Conservation (phyloP, 2,329 filamentous ascomycete genomes). For the Aspergillus candidus region DNA sequence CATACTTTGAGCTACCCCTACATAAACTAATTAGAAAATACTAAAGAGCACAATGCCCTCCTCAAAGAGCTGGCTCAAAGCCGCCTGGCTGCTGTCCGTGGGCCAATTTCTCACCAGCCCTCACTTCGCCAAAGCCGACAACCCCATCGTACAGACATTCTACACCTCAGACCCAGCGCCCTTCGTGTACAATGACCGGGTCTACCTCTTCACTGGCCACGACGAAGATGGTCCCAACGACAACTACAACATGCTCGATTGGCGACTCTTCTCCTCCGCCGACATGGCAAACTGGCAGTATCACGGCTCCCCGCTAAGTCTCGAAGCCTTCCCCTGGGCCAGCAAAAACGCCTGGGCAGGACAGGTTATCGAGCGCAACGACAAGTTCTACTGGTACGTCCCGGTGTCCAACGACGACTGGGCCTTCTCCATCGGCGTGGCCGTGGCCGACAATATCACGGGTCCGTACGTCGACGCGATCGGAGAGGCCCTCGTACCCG, state of each 20-base stretch:
- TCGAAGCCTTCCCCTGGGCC: conserved; percentile 30
- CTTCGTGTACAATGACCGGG: conserved; percentile 20
- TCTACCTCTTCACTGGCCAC: conserved; percentile 30
- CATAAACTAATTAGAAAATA: too few relatives aligned
- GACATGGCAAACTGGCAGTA: conserved; percentile 33
- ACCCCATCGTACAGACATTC: conserved; percentile 19
- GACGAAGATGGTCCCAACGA: conserved; percentile 11
- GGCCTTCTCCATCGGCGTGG: conserved; percentile 1
- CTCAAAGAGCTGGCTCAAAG: too few relatives aligned
- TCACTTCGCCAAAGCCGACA: conserved; percentile 1
- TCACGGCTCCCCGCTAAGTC: conserved; percentile 11
- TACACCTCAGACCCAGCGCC: conserved; percentile 27
- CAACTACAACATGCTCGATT: conserved; percentile 6
- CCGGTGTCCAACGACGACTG: background rate
- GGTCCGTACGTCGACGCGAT: conserved; percentile 1
- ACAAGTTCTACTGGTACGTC: conserved; percentile 29
- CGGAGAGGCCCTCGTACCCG: conserved; percentile 24
- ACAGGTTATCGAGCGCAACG: conserved; percentile 27
- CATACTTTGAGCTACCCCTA: too few relatives aligned
- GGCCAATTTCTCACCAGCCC: too few relatives aligned
- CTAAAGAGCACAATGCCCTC: too few relatives aligned
- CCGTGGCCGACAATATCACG: background rate
- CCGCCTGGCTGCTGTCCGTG: too few relatives aligned
- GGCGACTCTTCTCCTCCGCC: conserved; percentile 28
- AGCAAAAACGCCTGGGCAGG: conserved; percentile 32